Evolutionary conservation across 140 eudicot genomes (phyloP).

Genomic region (Flaveria floridana): DNA sequence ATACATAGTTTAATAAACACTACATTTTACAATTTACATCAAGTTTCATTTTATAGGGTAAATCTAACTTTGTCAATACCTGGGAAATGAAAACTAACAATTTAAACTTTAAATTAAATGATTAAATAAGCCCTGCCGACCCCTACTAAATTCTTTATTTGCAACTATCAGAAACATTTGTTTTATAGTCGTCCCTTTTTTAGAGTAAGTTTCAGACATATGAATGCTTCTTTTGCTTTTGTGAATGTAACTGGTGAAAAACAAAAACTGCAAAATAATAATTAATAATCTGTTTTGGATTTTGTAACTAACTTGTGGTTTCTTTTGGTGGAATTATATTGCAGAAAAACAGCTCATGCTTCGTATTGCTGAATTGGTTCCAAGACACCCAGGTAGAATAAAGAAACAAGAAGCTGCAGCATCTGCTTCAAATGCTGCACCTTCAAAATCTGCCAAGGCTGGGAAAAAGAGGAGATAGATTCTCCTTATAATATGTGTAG

Average conservation of each 20-base stretch:
- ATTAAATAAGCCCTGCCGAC: too few relatives aligned
- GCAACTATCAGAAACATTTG: neutral
- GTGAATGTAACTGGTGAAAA: neutral
- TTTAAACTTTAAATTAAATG: too few relatives aligned
- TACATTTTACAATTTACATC: neutral
- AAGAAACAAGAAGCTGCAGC: conserved; percentile 78
- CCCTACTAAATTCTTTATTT: neutral
- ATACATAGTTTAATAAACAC: neutral
- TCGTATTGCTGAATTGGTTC: conserved; percentile 80
- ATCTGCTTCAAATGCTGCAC: conserved; percentile 54
- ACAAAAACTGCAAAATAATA: neutral
- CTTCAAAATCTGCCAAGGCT: conserved; percentile 87
- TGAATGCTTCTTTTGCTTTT: neutral
- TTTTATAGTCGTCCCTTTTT: neutral
- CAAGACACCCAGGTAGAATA: conserved; percentile 75
- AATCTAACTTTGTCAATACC: too few relatives aligned
- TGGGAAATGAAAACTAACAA: too few relatives aligned
- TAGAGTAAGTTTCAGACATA: neutral
- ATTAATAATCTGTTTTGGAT: neutral
- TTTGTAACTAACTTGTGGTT: neutral
- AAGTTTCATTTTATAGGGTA: too few relatives aligned
- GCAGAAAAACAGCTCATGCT: conserved; percentile 84
- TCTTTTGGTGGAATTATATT: conserved; percentile 15
- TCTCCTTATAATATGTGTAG: neutral
- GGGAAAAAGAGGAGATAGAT: conserved; percentile 83